Percentiles rank a stretch among this genome's conserved stretches.
phyloP scores from a whole-genome alignment of 2,329 filamentous ascomycete species.

The Biscogniauxia mediterranea region DNA sequence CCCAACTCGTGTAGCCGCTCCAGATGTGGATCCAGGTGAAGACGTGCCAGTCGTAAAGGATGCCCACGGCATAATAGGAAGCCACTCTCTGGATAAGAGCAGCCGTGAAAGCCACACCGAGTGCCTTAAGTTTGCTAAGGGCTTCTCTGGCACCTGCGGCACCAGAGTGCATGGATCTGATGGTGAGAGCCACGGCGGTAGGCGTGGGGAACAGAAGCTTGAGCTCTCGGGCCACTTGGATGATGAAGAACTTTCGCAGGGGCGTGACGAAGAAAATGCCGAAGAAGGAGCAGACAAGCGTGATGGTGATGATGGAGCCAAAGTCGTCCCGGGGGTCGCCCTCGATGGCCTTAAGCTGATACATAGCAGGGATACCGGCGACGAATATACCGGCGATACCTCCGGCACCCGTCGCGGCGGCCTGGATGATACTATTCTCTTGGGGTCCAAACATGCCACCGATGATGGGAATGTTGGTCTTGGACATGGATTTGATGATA shows the following conservation, averaged over 20 bases:
- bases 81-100: slow-evolving; percentile 52
- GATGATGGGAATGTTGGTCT: slow-evolving; percentile 48
- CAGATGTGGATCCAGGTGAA: slow-evolving; percentile 56
- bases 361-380: slow-evolving; percentile 54
- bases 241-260: slow-evolving; percentile 66
- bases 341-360: slow-evolving; percentile 48
- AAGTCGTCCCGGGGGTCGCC: slow-evolving; percentile 52
- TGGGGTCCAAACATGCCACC: slow-evolving; percentile 55
- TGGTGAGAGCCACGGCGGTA: slow-evolving; percentile 58
- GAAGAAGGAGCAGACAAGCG: slow-evolving; percentile 61
- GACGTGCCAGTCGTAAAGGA: slow-evolving; percentile 57
- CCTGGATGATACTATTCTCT: slow-evolving; percentile 57
- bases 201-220: slow-evolving; percentile 58
- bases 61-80: slow-evolving; percentile 56
- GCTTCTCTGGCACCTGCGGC: slow-evolving; percentile 48
- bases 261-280: slow-evolving; percentile 63
- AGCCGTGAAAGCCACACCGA: slow-evolving; percentile 46
- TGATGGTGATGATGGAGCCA: slow-evolving; percentile 57
- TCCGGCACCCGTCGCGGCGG: slow-evolving; percentile 53
- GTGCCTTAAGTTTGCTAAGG: slow-evolving; percentile 54
- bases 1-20: slow-evolving; percentile 48
- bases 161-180: slow-evolving; percentile 57
- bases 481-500: slow-evolving; percentile 48
- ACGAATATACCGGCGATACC: slow-evolving; percentile 54
- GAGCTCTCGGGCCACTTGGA: slow-evolving; percentile 60